A percentile compares a stretch with the other conserved stretches of the same genome.
Evolutionary conservation across 108 stramenopile genomes (phyloP).

Genomic region (Cyclotella choctawhatcheeana): DNA sequence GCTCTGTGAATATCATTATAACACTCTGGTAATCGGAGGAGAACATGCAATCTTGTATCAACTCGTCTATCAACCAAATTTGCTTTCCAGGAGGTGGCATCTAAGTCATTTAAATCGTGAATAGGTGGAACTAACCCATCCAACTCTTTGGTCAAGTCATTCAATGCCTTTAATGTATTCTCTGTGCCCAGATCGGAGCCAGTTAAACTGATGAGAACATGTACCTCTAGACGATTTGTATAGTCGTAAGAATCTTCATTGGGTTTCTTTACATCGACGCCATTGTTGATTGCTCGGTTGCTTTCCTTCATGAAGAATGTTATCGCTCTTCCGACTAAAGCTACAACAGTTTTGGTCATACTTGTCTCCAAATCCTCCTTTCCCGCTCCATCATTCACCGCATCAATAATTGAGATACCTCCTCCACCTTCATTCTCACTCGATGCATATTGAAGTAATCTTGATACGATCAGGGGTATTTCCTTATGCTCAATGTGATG

Average conservation of each 20-base stretch:
- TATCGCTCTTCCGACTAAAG: conserved; percentile 42
- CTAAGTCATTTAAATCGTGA: conserved; percentile 15
- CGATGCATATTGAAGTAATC: conserved; percentile 41
- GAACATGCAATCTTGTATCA: conserved; percentile 42
- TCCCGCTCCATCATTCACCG: conserved; percentile 15
- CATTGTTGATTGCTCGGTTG: neutral
- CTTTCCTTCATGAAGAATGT: conserved; percentile 34
- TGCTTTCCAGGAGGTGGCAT: conserved; percentile 11
- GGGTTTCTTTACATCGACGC: conserved; percentile 2
- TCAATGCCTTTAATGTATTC: conserved; percentile 27
- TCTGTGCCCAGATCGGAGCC: conserved; percentile 28
- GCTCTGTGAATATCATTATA: neutral
- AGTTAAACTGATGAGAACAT: conserved; percentile 32
- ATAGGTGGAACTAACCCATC: conserved; percentile 45
- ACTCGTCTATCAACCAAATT: conserved; percentile 28
- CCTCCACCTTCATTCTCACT: conserved; percentile 47
- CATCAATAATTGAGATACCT: conserved; percentile 48
- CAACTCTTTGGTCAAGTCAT: conserved; percentile 29
- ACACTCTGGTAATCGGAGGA: conserved; percentile 26
- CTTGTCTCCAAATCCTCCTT: conserved; percentile 21
- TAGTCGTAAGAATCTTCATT: conserved; percentile 29
- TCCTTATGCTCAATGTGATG: conserved; percentile 41
- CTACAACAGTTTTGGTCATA: conserved; percentile 30
- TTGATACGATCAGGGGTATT: conserved; percentile 40
- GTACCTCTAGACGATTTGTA: conserved; percentile 42